Conservation (phyloP, 768 basidiomycete genomes). For the Kwoniella pini region DNA sequence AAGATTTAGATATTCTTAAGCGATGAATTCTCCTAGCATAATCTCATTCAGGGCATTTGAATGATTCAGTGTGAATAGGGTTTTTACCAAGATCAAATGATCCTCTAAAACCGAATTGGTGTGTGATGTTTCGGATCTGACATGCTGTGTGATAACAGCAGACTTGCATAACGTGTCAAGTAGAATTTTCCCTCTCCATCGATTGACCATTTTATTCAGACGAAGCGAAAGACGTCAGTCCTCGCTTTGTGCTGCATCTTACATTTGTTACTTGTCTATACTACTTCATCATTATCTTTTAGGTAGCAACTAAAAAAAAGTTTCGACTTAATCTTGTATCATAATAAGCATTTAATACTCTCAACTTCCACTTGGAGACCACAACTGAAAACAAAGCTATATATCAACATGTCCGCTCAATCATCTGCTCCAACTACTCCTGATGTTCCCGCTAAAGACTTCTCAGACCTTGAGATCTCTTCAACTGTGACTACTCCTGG, state of each 20-base stretch:
- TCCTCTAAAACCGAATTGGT: no score
- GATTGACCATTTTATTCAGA: not conserved
- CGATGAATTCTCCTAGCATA: not conserved
- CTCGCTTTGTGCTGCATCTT: not conserved
- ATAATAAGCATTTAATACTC: no score
- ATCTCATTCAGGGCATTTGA: not conserved
- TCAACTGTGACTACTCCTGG: slow-evolving; percentile 50
- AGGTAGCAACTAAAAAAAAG: no score
- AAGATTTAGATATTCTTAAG: not conserved
- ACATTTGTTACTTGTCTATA: not conserved
- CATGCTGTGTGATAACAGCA: no score
- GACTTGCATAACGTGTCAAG: no score
- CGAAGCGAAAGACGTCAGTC: slow-evolving; percentile 10
- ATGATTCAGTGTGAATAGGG: slow-evolving; percentile 1
- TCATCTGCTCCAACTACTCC: slow-evolving; percentile 25
- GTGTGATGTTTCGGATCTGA: slow-evolving; percentile 10
- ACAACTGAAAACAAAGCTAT: not conserved
- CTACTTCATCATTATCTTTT: no score
- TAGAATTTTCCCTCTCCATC: not conserved
- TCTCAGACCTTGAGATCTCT: slow-evolving; percentile 35
- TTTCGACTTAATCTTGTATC: no score
- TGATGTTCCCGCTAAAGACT: slow-evolving; percentile 26
- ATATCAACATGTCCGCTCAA: slow-evolving; percentile 29
- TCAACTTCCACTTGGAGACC: not conserved
- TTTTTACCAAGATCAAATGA: not conserved